Conservation (phyloP, 805 yeast species). For the Yarrowia alimentaria region DNA sequence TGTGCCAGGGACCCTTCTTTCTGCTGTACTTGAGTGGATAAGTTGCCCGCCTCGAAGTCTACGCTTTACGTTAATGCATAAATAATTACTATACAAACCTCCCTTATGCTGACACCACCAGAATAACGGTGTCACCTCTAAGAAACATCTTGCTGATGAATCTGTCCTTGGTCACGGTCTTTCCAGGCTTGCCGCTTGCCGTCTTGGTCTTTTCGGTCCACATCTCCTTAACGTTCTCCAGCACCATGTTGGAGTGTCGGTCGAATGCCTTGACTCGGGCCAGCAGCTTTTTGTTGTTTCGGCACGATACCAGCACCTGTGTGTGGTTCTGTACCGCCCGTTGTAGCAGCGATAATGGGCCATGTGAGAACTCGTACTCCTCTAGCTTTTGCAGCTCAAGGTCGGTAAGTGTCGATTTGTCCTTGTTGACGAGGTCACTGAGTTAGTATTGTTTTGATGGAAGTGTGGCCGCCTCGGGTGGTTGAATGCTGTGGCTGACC, state of each 20-base stretch:
- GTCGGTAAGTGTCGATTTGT: slow-evolving; percentile 76
- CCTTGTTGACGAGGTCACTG: slow-evolving; percentile 62
- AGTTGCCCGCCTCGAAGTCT: too few species aligned
- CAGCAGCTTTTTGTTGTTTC: slow-evolving; percentile 89
- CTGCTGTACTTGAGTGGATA: too few species aligned
- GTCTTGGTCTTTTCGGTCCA: slow-evolving; percentile 66
- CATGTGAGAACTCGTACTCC: slow-evolving; percentile 84
- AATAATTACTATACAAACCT: slow-evolving; percentile 25
- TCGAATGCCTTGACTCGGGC: slow-evolving; percentile 93
- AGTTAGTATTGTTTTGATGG: slow-evolving; percentile 6
- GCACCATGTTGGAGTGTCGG: slow-evolving; percentile 89
- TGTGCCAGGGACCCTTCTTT: too few species aligned
- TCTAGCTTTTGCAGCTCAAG: slow-evolving; percentile 77
- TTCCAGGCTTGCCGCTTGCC: slow-evolving; percentile 68
- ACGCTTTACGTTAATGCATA: too few species aligned
- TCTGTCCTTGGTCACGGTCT: slow-evolving; percentile 65
- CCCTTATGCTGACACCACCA: slow-evolving; percentile 49
- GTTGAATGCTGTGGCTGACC: too few species aligned
- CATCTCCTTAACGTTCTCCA: slow-evolving; percentile 86
- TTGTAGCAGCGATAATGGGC: slow-evolving; percentile 88
- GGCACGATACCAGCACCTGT: slow-evolving; percentile 79
- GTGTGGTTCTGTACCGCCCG: slow-evolving; percentile 71
- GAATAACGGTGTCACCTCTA: slow-evolving; percentile 93
- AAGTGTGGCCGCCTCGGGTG: too few species aligned
- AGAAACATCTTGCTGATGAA: slow-evolving; percentile 86